Percentiles rank a stretch among this genome's conserved stretches.
These are phyloP conservation scores for Phoma sp. DNA, from an alignment of 2,329 filamentous ascomycete genomes.

Conservation along the genomic window DNA sequence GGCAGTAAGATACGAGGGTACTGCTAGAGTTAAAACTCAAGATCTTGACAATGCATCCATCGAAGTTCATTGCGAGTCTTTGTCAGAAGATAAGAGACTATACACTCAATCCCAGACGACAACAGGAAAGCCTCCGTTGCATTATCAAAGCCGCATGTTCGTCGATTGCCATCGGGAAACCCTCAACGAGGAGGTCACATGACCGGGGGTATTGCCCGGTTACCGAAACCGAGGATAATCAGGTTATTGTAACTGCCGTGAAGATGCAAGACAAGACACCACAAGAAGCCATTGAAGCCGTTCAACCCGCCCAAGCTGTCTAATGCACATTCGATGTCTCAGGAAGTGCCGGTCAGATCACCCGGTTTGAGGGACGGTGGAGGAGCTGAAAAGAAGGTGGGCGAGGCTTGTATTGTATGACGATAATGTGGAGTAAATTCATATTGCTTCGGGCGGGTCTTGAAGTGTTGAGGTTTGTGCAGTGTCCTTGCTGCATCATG, in stretches of 20 bases:
- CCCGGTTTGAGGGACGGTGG: not conserved
- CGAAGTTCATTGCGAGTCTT: too few relatives aligned
- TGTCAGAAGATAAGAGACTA: not conserved
- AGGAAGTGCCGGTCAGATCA: not conserved
- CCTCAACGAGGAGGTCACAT: not conserved
- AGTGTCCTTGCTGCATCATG: not conserved
- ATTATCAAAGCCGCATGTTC: not conserved
- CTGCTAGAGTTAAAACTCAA: not conserved
- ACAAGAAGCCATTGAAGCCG: not conserved
- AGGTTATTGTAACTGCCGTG: slow-evolving; percentile 3
- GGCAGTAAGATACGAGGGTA: not conserved
- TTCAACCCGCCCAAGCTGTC: not conserved
- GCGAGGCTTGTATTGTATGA: not conserved
- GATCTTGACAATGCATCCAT: not conserved
- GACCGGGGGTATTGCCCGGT: not conserved
- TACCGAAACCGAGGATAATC: slow-evolving; percentile 11
- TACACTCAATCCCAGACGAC: not conserved
- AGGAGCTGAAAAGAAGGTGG: not conserved
- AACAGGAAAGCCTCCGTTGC: not conserved
- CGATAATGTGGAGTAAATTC: not conserved
- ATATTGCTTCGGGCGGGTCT: not conserved
- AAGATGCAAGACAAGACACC: not conserved
- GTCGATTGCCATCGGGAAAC: not conserved
- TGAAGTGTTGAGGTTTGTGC: not conserved
- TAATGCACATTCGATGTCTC: not conserved